These are phyloP conservation scores for Elymus sibiricus DNA, from an alignment of 176 grass and related monocot species.

Conservation along the genomic window DNA sequence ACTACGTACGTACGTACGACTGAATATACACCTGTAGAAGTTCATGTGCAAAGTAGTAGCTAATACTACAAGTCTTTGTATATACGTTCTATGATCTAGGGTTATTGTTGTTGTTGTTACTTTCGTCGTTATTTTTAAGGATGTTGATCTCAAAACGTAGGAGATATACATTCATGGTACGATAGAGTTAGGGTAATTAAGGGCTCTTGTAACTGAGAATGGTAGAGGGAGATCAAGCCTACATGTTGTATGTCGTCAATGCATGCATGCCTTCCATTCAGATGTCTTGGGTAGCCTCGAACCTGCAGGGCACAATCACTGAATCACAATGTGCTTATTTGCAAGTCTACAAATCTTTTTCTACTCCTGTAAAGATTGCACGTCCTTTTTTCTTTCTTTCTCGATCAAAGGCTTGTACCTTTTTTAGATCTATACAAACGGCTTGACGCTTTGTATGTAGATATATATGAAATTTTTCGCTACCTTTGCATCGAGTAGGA, in stretches of 20 bases:
- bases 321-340: neutral
- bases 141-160: constrained; percentile 17
- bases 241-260: neutral
- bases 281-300: neutral
- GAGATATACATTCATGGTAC: constrained; percentile 8
- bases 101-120: neutral
- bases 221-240: neutral
- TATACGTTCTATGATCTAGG: neutral
- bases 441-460: too few species aligned
- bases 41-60: constrained; percentile 15
- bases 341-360: neutral
- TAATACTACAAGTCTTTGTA: neutral
- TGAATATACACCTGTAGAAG: neutral
- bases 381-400: neutral
- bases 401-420: neutral
- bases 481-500: neutral
- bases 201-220: neutral
- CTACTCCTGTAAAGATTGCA: neutral
- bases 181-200: neutral
- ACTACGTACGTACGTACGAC: neutral
- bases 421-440: neutral
- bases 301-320: neutral
- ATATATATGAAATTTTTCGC: neutral
- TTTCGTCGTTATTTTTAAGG: constrained; percentile 21
- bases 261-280: neutral